Conservation (phyloP, 176 grass and related monocot genomes). For the Oryza meyeriana region DNA sequence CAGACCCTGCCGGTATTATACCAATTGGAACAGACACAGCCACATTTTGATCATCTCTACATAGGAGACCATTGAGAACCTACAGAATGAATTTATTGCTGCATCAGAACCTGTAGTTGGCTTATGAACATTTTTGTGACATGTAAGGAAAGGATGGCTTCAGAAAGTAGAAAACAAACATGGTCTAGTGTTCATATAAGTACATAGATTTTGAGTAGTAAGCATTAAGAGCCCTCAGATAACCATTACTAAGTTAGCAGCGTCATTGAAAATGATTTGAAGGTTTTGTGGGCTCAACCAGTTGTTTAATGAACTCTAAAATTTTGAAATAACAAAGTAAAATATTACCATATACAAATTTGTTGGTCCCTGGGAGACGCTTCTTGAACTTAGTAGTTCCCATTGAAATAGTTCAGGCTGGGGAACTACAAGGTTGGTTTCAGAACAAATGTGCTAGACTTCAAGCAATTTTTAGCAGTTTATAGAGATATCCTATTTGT, state of each 20-base stretch:
- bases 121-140: conserved; percentile 7
- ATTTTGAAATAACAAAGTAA: background rate
- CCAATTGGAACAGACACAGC: conserved; percentile 90
- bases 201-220: background rate
- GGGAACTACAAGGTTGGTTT: conserved; percentile 10
- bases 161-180: conserved; percentile 25
- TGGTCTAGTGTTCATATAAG: conserved; percentile 5
- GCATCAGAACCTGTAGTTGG: conserved; percentile 34
- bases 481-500: conserved; percentile 1
- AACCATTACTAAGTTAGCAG: background rate
- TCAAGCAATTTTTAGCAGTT: background rate
- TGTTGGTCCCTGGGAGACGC: background rate
- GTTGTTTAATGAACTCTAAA: conserved; percentile 10
- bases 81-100: conserved; percentile 39
- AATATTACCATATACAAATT: background rate
- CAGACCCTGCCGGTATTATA: conserved; percentile 98
- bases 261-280: background rate
- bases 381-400: conserved; percentile 3
- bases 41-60: conserved; percentile 88
- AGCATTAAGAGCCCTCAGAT: conserved; percentile 2
- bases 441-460: conserved; percentile 8
- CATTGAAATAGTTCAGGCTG: background rate
- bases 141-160: conserved; percentile 4
- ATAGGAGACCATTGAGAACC: conserved; percentile 94
- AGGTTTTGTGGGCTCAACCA: background rate